These are phyloP conservation scores for Furcasterigmium furcatum DNA, from an alignment of 2,329 filamentous ascomycete genomes.

Conservation along the genomic window DNA sequence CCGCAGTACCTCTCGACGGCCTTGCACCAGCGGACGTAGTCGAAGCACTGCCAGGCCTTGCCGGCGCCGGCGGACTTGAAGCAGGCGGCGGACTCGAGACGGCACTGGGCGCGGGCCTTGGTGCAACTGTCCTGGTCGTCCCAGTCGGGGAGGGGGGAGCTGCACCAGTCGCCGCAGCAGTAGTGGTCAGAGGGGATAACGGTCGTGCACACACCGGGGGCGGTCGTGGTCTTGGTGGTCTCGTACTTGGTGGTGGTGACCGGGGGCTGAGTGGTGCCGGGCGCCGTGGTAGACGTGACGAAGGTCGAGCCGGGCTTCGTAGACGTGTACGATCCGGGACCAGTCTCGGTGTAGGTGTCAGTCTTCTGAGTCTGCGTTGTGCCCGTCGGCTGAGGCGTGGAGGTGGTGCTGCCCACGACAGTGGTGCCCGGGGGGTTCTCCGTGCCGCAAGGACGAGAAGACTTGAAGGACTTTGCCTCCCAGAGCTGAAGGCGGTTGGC, in stretches of 20 bases:
- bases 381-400: background rate
- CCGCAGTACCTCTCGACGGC: constrained; percentile 40
- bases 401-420: no score
- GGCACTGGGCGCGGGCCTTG: constrained; percentile 38
- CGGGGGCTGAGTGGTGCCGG: no score
- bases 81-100: constrained; percentile 45
- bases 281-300: no score
- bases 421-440: no score
- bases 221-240: constrained; percentile 26
- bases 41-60: constrained; percentile 43
- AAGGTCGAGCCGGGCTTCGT: no score
- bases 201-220: constrained; percentile 41
- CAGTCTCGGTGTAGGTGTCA: no score
- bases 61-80: constrained; percentile 49
- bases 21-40: constrained; percentile 48
- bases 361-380: no score
- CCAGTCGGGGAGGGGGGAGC: constrained; percentile 45
- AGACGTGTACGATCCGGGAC: no score
- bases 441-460: constrained; percentile 49
- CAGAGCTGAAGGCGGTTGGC: constrained; percentile 37
- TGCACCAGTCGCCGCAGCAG: constrained; percentile 52
- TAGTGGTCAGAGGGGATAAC: constrained; percentile 50
- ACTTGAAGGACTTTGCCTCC: constrained; percentile 44
- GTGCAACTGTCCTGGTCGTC: constrained; percentile 37
- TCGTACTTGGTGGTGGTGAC: constrained; percentile 16